Evolutionary conservation across 2,329 filamentous ascomycete species (phyloP), one percentile per base, ranked within the genome.

Genomic region (Didymellaceae sp.): DNA sequence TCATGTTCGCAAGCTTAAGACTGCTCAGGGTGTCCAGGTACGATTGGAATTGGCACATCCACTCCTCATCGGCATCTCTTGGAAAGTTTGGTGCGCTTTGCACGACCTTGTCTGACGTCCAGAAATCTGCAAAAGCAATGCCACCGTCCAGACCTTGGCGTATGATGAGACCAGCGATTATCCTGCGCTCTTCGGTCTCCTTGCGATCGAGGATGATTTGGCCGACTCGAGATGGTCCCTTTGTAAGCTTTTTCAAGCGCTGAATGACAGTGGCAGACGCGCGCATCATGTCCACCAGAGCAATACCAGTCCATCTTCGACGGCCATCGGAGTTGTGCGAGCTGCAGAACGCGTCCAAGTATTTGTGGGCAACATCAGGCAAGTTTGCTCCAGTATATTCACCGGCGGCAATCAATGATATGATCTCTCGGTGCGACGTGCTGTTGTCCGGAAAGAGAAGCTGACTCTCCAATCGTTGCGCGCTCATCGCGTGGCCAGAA

Each of bases 241-340:
- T 30, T n/a, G 43, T 16, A 17, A 52, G 26, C 21, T 37, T 40
- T 37, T 38, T 45, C 13, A 71, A 40, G 22, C 61, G 57, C 6
- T 58, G 35, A 14, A 52, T 51, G 13, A 67, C 59, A 17, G 37
- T 24, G 6, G 47, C 24, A 18, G 58, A 65, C 6, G 49, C 49
- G 31, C 56, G 43, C 16, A 73, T 53, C 56, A 71, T 65, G 7
- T 52, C 61, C 24, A 50, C 50, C n/a, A 73, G 54, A n/a, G 61
- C 55, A 3, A 73, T 40, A 10, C 70, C 70, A 37, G 62, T 46
- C 67, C 68, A 73, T 62, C 68, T 59, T 45, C 68, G 59, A 25
- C 57, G 61, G 16, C 32, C 34, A 13, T 49, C 20, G 10, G 65
- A 63, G 16, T 28, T 39, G 7, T 10, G 38, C 21, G 41, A 34